Conservation (phyloP, 345 rosid genomes). For the Xanthoceras sorbifolium region DNA sequence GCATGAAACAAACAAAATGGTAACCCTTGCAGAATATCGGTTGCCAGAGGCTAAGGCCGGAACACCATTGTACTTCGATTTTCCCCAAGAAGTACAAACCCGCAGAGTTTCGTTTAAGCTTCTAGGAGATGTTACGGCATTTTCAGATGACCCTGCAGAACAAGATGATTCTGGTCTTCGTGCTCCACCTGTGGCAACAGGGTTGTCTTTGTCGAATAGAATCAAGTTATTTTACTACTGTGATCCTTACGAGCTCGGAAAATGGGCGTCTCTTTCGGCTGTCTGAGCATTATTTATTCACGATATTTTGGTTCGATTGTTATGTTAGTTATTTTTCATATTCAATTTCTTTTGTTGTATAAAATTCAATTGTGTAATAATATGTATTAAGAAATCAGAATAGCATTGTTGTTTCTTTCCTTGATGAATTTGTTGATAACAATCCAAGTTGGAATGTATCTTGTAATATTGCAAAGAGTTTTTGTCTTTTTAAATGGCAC, state of each 20-base stretch:
- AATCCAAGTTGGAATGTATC: neutral
- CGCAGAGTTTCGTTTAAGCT: conserved; percentile 62
- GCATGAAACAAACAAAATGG: conserved; percentile 79
- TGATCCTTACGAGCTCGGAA: conserved; percentile 80
- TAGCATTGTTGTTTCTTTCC: neutral
- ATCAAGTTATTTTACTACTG: conserved; percentile 69
- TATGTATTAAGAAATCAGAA: conserved; percentile 11
- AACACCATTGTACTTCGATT: conserved; percentile 81
- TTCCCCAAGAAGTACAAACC: conserved; percentile 65
- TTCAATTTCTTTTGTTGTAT: conserved; percentile 27
- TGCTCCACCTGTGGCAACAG: conserved; percentile 56
- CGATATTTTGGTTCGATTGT: conserved; percentile 10
- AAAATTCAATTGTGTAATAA: conserved; percentile 21
- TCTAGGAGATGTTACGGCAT: conserved; percentile 79
- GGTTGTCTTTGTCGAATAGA: conserved; percentile 70
- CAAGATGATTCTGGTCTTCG: conserved; percentile 54
- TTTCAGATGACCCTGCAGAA: conserved; percentile 72
- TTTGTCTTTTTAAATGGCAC: too few relatives aligned
- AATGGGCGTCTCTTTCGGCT: conserved; percentile 83
- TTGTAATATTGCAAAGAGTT: neutral
- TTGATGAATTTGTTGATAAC: conserved; percentile 13
- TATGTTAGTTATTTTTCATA: neutral
- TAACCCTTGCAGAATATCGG: conserved; percentile 72
- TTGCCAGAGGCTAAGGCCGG: conserved; percentile 80
- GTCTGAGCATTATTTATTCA: conserved; percentile 33